A percentile compares a stretch with the other conserved stretches of the same genome.
Evolutionary conservation across 768 basidiomycete species (phyloP).

Genomic region (Podaxis sp.): DNA sequence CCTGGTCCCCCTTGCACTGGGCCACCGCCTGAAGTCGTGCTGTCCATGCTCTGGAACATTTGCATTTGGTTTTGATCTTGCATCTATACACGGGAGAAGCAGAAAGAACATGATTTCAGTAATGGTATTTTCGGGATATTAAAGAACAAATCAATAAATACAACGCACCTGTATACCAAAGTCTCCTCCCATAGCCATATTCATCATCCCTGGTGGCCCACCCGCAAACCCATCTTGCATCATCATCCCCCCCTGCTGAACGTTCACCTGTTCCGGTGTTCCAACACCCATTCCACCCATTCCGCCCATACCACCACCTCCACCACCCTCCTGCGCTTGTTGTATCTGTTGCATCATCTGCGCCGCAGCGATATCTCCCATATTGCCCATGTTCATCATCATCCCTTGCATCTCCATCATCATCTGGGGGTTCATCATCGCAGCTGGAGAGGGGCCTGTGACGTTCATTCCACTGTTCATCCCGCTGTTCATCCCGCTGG

Average conservation of each 20-base stretch:
- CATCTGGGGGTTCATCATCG: slow-evolving; percentile 62
- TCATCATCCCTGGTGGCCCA: slow-evolving; percentile 58
- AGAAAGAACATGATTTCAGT: slow-evolving; percentile 12
- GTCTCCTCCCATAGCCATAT: slow-evolving; percentile 70
- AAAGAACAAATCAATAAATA: slow-evolving; percentile 12
- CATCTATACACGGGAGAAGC: slow-evolving; percentile 5
- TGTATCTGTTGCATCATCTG: slow-evolving; percentile 16
- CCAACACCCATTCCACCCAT: slow-evolving; percentile 21
- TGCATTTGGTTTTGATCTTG: slow-evolving; percentile 64
- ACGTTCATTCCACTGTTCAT: slow-evolving; percentile 5
- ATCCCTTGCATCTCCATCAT: slow-evolving; percentile 76
- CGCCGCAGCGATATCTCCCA: slow-evolving; percentile 47
- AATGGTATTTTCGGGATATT: slow-evolving; percentile 15
- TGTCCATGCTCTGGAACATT: slow-evolving; percentile 69
- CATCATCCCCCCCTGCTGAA: slow-evolving; percentile 27
- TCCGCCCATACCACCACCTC: not conserved
- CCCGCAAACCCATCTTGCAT: slow-evolving; percentile 50
- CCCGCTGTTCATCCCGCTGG: not conserved
- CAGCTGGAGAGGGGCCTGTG: slow-evolving; percentile 43
- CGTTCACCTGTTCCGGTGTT: slow-evolving; percentile 40
- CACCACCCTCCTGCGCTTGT: slow-evolving; percentile 11
- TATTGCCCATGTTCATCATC: slow-evolving; percentile 62
- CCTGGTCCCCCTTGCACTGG: slow-evolving; percentile 39
- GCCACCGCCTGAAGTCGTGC: slow-evolving; percentile 17
- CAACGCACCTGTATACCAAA: slow-evolving; percentile 71